Percentiles rank a stretch among this genome's conserved stretches.
phyloP scores from a whole-genome alignment of 2,329 filamentous ascomycete species.

The Leptographium wingfieldii region DNA sequence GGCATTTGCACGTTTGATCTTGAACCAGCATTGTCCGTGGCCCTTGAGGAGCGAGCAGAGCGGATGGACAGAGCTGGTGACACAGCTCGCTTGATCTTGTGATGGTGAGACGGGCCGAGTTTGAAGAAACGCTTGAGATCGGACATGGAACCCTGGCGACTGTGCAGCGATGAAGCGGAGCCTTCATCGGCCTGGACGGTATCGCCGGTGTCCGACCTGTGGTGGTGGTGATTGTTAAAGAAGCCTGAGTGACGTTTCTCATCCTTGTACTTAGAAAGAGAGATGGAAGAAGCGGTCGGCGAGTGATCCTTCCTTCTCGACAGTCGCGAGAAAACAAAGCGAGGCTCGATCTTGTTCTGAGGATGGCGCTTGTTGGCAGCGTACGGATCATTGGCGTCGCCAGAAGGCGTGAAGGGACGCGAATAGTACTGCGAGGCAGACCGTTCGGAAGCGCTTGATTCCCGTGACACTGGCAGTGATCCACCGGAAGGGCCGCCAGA shows the following conservation, averaged over 20 bases:
- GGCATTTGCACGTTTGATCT: slow-evolving; percentile 55
- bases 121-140: slow-evolving; percentile 97
- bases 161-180: slow-evolving; percentile 31
- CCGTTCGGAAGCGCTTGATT: slow-evolving; percentile 47
- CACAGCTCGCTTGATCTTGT: slow-evolving; percentile 56
- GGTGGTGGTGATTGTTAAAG: slow-evolving; percentile 24
- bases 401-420: slow-evolving; percentile 65
- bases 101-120: slow-evolving; percentile 51
- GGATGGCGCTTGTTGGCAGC: slow-evolving; percentile 67
- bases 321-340: slow-evolving; percentile 72
- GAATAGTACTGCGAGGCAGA: slow-evolving; percentile 52
- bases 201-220: slow-evolving; percentile 26
- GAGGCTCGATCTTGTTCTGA: slow-evolving; percentile 56
- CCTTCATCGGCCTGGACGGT: slow-evolving; percentile 30
- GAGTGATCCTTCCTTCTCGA: slow-evolving; percentile 60
- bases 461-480: slow-evolving; percentile 45
- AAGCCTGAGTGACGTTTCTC: slow-evolving; percentile 41
- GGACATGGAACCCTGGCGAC: slow-evolving; percentile 70
- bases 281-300: slow-evolving; percentile 38
- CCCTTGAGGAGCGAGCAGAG: slow-evolving; percentile 19
- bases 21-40: slow-evolving; percentile 29
- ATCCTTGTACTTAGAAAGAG: slow-evolving; percentile 29
- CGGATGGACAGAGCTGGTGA: slow-evolving; percentile 47
- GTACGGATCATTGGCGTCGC: slow-evolving; percentile 75
- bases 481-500: slow-evolving; percentile 24